phyloP scores from a whole-genome alignment of 495 filamentous ascomycete genomes.

The Neurospora tetrasperma region DNA sequence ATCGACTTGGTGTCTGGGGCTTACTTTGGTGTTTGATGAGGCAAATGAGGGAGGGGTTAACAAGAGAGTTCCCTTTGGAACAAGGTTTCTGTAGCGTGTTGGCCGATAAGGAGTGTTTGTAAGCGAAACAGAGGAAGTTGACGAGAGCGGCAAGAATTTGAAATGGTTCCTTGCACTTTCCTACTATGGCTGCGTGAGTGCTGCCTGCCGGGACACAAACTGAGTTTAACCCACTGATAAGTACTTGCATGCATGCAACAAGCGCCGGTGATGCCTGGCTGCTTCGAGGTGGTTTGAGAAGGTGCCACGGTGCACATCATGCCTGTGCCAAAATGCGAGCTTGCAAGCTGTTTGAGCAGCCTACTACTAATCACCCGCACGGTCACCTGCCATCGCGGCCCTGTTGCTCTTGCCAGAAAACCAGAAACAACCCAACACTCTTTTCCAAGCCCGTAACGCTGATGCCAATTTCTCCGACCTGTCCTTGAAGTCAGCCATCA shows the following conservation, averaged over 20 bases:
- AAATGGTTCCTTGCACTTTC: neutral
- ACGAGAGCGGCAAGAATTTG: neutral
- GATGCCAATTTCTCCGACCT: neutral
- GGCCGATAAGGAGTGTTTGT: neutral
- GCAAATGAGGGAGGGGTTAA: neutral
- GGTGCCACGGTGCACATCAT: neutral
- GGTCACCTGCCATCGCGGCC: neutral
- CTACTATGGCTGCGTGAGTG: neutral
- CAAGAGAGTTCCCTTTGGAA: neutral
- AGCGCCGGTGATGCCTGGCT: neutral
- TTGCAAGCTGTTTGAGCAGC: neutral
- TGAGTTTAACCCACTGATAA: neutral
- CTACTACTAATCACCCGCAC: neutral
- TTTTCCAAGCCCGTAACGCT: neutral
- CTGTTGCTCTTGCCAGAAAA: neutral
- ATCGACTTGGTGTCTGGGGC: neutral
- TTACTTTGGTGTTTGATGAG: neutral
- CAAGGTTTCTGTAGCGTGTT: neutral
- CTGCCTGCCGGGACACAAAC: neutral
- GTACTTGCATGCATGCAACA: neutral
- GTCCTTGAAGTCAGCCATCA: neutral
- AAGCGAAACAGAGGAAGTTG: neutral
- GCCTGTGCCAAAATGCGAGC: neutral
- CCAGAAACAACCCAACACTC: neutral
- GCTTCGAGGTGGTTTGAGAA: neutral